Evolutionary conservation across 2,329 filamentous ascomycete genomes (phyloP).

Genomic region (Fusarium sp.): DNA sequence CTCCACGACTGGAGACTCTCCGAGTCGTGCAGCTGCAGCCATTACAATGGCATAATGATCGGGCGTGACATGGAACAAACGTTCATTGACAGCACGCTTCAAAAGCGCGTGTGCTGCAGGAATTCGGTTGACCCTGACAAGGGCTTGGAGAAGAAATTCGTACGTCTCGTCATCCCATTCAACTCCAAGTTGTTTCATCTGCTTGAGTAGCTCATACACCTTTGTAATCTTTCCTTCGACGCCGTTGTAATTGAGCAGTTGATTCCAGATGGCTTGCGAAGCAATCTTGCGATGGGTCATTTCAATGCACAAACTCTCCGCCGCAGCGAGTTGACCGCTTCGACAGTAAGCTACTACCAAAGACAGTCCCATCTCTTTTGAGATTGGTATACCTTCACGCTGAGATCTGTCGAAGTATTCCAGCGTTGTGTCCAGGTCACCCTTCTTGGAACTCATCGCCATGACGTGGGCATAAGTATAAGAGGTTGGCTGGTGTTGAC

Average conservation of each 20-base stretch:
- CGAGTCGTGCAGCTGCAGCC: conserved; percentile 60
- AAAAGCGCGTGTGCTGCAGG: conserved; percentile 63
- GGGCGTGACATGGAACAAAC: conserved; percentile 57
- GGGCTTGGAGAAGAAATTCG: conserved; percentile 59
- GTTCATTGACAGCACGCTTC: conserved; percentile 55
- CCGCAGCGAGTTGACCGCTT: conserved; percentile 52
- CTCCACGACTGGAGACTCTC: conserved; percentile 56
- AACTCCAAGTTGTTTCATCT: conserved; percentile 61
- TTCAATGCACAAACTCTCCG: conserved; percentile 56
- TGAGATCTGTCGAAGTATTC: conserved; percentile 73
- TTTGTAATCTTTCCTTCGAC: conserved; percentile 64
- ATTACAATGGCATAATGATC: conserved; percentile 66
- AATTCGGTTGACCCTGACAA: conserved; percentile 61
- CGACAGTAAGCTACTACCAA: conserved; percentile 75
- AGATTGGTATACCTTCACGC: conserved; percentile 60
- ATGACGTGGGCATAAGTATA: conserved; percentile 80
- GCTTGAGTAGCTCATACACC: conserved; percentile 60
- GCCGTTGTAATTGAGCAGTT: conserved; percentile 76
- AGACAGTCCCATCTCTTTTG: conserved; percentile 68
- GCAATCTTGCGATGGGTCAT: conserved; percentile 64
- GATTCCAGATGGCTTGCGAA: conserved; percentile 79
- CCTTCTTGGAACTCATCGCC: conserved; percentile 74
- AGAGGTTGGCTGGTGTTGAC: conserved; percentile 63
- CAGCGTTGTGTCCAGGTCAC: conserved; percentile 77
- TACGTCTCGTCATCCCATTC: conserved; percentile 64